These are phyloP conservation scores for Chlorella sp. DNA, from an alignment of 139 green algal species.

Conservation along the genomic window DNA sequence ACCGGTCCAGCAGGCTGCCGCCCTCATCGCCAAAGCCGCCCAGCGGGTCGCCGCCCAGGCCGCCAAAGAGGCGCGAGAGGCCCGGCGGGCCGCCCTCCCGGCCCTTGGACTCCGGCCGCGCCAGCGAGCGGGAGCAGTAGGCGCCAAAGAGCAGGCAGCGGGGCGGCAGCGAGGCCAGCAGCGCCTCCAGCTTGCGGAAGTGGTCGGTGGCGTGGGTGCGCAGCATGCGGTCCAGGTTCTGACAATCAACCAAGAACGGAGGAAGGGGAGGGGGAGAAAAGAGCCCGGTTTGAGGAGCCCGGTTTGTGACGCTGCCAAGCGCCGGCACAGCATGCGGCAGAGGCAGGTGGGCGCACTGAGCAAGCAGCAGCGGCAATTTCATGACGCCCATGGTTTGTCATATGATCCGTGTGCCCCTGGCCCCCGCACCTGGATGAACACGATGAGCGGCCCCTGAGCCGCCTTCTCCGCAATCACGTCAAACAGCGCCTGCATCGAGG, in stretches of 20 bases:
- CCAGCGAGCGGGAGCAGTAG: conserved; percentile 42
- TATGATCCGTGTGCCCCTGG: too few relatives aligned
- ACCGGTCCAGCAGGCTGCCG: conserved; percentile 4
- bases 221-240: conserved; percentile 40
- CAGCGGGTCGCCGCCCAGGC: background rate
- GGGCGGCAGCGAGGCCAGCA: conserved; percentile 24
- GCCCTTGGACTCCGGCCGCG: conserved; percentile 3
- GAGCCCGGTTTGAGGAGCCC: background rate
- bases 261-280: background rate
- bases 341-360: too few relatives aligned
- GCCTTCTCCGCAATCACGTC: conserved; percentile 16
- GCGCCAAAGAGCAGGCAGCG: conserved; percentile 41
- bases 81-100: background rate
- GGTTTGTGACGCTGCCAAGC: background rate
- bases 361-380: background rate
- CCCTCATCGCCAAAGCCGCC: conserved; percentile 24
- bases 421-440: conserved; percentile 27
- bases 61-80: conserved; percentile 28
- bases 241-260: background rate
- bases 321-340: background rate
- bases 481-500: conserved; percentile 37
- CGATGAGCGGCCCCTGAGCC: conserved; percentile 23
- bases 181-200: conserved; percentile 36
- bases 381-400: too few relatives aligned
- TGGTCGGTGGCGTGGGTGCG: conserved; percentile 31